Evolutionary conservation across 2,329 filamentous ascomycete species (phyloP).

Genomic region (Leptographium wingfieldii): DNA sequence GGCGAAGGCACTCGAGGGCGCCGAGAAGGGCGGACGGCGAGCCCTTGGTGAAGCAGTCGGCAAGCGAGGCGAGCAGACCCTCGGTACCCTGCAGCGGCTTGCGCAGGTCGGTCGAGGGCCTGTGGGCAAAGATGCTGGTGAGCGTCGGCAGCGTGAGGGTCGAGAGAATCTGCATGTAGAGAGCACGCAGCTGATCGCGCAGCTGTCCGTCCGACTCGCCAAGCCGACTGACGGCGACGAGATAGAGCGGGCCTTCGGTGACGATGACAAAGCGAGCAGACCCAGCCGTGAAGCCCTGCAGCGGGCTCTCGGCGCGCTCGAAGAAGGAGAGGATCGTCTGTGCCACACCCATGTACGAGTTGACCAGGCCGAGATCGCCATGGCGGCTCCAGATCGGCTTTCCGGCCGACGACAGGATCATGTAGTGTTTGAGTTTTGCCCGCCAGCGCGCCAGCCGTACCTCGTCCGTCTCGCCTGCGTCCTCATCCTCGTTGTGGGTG

Average conservation of each 20-base stretch:
- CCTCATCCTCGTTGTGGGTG: conserved; percentile 22
- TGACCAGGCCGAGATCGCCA: conserved; percentile 79
- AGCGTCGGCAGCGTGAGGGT: conserved; percentile 83
- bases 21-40: conserved; percentile 82
- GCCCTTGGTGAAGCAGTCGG: conserved; percentile 87
- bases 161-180: conserved; percentile 97
- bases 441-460: conserved; percentile 65
- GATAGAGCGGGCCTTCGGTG: conserved; percentile 76
- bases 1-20: conserved; percentile 82
- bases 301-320: conserved; percentile 61
- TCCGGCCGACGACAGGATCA: conserved; percentile 89
- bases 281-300: conserved; percentile 79
- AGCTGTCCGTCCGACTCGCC: conserved; percentile 88
- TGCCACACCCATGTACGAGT: conserved; percentile 85
- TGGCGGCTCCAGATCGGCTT: conserved; percentile 97
- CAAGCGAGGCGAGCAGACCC: conserved; percentile 75
- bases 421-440: conserved; percentile 88
- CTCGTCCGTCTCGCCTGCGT: conserved; percentile 35
- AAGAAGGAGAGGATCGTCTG: conserved; percentile 98
- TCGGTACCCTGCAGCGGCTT: conserved; percentile 87
- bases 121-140: conserved; percentile 73
- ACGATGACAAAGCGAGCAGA: conserved; percentile 74
- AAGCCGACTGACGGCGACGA: conserved; percentile 84
- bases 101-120: conserved; percentile 87
- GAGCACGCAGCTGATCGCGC: conserved; percentile 72